A percentile compares a stretch with the other conserved stretches of the same genome.
These are phyloP conservation scores for Magnusiomyces ingens DNA, from an alignment of 1,139 yeast species.

Conservation along the genomic window DNA sequence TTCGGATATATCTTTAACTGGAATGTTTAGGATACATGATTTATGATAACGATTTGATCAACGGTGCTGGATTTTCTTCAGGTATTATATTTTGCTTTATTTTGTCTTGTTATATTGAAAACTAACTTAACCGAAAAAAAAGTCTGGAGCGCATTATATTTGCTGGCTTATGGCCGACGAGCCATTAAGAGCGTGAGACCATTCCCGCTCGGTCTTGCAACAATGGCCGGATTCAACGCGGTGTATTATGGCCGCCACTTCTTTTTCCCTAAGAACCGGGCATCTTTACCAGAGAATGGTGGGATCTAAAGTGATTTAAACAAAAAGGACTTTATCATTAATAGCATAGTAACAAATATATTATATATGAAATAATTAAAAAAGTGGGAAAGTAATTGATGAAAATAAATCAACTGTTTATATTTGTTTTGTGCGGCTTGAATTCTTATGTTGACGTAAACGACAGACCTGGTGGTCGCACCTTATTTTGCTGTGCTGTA, in stretches of 20 bases:
- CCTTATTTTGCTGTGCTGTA: too few relatives aligned
- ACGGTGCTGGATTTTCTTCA: constrained; percentile 81
- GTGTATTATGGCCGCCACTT: constrained; percentile 64
- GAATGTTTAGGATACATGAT: constrained; percentile 46
- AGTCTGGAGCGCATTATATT: constrained; percentile 80
- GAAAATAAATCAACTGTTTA: too few relatives aligned
- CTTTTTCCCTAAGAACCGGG: constrained; percentile 34
- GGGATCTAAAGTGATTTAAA: too few relatives aligned
- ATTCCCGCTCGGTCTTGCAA: constrained; percentile 56
- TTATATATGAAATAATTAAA: too few relatives aligned
- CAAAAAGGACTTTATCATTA: background rate
- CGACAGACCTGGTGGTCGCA: too few relatives aligned
- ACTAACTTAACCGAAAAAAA: background rate
- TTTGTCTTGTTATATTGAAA: constrained; percentile 7
- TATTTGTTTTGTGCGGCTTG: too few relatives aligned
- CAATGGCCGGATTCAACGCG: constrained; percentile 57
- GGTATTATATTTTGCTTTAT: constrained; percentile 20
- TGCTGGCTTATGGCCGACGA: constrained; percentile 65
- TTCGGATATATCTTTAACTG: background rate
- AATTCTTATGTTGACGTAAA: too few relatives aligned
- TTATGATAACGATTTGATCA: constrained; percentile 68
- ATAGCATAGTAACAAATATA: background rate
- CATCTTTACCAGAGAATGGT: background rate
- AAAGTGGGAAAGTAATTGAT: too few relatives aligned
- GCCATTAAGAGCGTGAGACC: constrained; percentile 42